Evolutionary conservation across 257 asterid species (phyloP), one percentile per base, ranked within the genome.

Genomic region (Salvia splendens): DNA sequence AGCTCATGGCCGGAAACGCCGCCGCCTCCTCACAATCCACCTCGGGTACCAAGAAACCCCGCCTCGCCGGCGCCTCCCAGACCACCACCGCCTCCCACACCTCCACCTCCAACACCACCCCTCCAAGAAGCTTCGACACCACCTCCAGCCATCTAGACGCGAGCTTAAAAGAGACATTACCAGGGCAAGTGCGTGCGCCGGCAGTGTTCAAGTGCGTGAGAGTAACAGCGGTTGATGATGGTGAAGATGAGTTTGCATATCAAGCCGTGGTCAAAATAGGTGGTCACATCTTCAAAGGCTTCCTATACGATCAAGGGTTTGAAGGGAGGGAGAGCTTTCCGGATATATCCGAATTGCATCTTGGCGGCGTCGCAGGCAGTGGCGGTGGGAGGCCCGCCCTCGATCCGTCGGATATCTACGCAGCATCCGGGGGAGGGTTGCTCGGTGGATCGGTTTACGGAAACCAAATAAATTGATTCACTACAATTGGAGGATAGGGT

Each of bases 241-340:
- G 92, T 0, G 95, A 89, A 0, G 92, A 86, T 38, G 96, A 89
- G 67, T 89, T 69, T 65, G 96, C 96, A 10, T 89, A 86, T 32
- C 95, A 89, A 35, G 96, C 95, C 0, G 77, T 79, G 2, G 95
- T 86, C 3, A 80, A 74, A 62, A 86, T 89, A n/a, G 95, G 95
- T 2, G 96, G 96, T 12, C 96, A 85, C 71, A 83, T 86, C 24
- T 89, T 89, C 87, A 86, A 89, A 71, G 96, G 96, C 1, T 85
- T 86, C 57, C 71, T 89, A 0, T 89, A 86, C 7, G 92, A 89
- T 79, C 92, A 86, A 83, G 96, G 95, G 4, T 62, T 77, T 14
- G 95, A 79, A 71, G 76, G 73, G 8, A 75, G 80, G 24, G 86
- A 81, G 6, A 81, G 68, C 0, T 79, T 77, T 45, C 95, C 95